Percentiles rank a stretch among this genome's conserved stretches.
Evolutionary conservation across 345 rosid genomes (phyloP).

Genomic region (Raphanus sativus): DNA sequence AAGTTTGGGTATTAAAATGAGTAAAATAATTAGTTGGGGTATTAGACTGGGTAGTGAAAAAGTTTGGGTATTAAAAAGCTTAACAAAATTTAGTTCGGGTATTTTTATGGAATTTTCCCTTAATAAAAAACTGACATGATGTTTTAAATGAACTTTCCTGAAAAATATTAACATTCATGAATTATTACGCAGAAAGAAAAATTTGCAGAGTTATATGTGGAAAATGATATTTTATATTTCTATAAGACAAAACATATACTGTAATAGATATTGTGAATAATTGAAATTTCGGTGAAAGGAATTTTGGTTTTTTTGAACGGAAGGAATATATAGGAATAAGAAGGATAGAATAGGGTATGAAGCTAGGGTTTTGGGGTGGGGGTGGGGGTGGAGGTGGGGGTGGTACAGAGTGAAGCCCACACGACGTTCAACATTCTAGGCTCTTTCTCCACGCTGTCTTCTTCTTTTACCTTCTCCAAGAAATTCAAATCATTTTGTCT

Average conservation of each 20-base stretch:
- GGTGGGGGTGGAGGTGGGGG: slow-evolving; percentile 32
- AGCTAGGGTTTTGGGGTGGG: slow-evolving; percentile 37
- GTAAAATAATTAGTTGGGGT: no score
- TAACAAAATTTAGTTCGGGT: no score
- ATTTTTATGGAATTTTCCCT: no score
- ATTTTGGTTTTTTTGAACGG: not conserved
- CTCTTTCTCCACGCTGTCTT: slow-evolving; percentile 70
- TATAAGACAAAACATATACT: no score
- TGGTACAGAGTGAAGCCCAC: slow-evolving; percentile 52
- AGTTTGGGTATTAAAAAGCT: no score
- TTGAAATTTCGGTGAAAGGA: slow-evolving; percentile 1
- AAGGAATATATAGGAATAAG: slow-evolving; percentile 1
- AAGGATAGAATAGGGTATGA: slow-evolving; percentile 34
- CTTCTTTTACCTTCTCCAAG: slow-evolving; percentile 72
- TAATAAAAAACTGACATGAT: not conserved
- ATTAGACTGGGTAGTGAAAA: no score
- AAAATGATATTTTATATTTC: no score
- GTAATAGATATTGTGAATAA: not conserved
- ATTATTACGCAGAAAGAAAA: not conserved
- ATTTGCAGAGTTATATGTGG: not conserved
- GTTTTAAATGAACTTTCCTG: not conserved
- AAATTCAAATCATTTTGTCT: slow-evolving; percentile 95
- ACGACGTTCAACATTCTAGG: slow-evolving; percentile 65
- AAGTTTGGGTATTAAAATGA: no score
- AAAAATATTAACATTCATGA: not conserved